Evolutionary conservation across 2,329 filamentous ascomycete species (phyloP), one percentile per base, ranked within the genome.

Genomic region (Fusarium praegraminearum): DNA sequence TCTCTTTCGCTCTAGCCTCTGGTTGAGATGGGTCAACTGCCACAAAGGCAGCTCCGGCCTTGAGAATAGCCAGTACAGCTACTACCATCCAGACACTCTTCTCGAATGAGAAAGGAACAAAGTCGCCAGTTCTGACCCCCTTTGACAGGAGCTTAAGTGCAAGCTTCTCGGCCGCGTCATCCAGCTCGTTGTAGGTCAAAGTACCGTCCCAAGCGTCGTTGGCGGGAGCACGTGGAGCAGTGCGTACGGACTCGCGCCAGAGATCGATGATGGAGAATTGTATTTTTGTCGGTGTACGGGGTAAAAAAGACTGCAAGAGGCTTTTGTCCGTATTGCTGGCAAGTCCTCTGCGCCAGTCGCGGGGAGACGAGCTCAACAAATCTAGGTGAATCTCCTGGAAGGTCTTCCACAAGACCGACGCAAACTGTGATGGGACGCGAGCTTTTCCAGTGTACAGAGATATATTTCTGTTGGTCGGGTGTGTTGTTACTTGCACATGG

Each of bases 51-150:
- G 49, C 49, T 15, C 49, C 49, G 12, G 49, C 49, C 24, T 52
- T 52, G 24, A 52, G 33, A 22, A 52, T 40, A 35, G 49, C 22
- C 22, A 52, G 24, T 30, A 52, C 20, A 30, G 49, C 33, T 30
- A 52, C 35, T 30, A 40, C 35, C 49, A 52, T 38, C 49, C 35
- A 52, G 49, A 30, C 49, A 38, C 33, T 52, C 13, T 52, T 52
- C 24, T 52, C 49, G 13, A 52, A 52, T 52, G 49, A 52, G 5
- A 52, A 52, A 38, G 49, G 49, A 18, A 52, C 49, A 30, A 52
- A 52, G 0, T 38, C 49, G 8, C 49, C 33, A 1, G 24, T 36
- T 30, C 33, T 52, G 49, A 52, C 49, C 18, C 47, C 49, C 24
- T 52, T 52, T 28, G 49, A 40, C 13, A 52, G 24, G 28, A 52